Base-by-base conservation (phyloP, 208 protist species). In the Trypanosoma melophagium region DNA sequence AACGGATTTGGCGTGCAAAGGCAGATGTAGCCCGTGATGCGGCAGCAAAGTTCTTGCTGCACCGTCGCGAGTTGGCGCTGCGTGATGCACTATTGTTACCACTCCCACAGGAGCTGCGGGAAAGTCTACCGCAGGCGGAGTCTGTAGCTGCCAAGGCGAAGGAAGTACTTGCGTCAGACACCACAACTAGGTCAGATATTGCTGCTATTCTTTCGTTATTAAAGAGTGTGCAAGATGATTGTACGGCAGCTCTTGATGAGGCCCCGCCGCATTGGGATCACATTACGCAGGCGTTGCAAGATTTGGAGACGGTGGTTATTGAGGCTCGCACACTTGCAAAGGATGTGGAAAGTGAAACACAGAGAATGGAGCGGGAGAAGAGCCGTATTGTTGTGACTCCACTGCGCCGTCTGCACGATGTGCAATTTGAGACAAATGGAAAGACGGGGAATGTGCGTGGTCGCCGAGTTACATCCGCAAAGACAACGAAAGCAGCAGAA, bases 81-180 rank as follows among this genome's bases (percentile, higher is more conserved):
- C 53, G 64, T 35, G 54, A 69, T n/a, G 22, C 64, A 3, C 64
- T 69, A 0, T 24, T 70, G 10, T 55, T 70, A 19, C 65, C 56
- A 21, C 65, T 70, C 16, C 65, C 65, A 21, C 44, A 45, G 28
- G 44, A 19, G 28, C 12, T 70, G 17, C 56, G 47, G 3, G 3
- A 22, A 28, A 62, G 65, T 25, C n/a, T 70, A 12, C 17, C 54
- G 21, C 53, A 56, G 9, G 65, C 45, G 1, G 45, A 35, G 35
- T 13, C 44, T 0, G 56, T 40, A 42, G 28, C 54, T 21, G 40
- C 35, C 17, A 54, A 49, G 25, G 53, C 56, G n/a, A 61, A 62
- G 17, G 21, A 25, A 3, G 42, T 40, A 21, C 31, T 66, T 16
- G 12, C 24, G 21, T 19, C 17, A 14, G 8, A 52, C 58, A 53